Evolutionary conservation across 371 early-diverging fungal species (phyloP).

Genomic region (Rhizomucor miehei): DNA sequence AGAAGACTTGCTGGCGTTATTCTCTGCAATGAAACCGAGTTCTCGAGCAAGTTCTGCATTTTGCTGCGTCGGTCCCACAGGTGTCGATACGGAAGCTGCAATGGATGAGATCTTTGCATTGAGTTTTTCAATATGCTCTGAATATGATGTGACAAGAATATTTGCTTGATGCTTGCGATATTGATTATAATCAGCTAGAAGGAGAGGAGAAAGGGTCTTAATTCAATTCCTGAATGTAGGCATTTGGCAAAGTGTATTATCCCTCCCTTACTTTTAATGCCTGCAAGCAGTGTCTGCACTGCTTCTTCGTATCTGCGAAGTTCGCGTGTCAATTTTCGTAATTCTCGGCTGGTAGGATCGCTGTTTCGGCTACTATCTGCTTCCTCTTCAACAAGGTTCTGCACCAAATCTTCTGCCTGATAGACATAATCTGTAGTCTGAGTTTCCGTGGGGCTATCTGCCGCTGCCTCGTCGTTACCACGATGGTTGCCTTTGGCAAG

Average conservation of each 20-base stretch:
- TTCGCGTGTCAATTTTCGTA: conserved; percentile 30
- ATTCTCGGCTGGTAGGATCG: conserved; percentile 4
- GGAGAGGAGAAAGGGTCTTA: background rate
- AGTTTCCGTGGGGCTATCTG: conserved; percentile 7
- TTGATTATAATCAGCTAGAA: conserved; percentile 53
- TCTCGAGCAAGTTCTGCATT: conserved; percentile 44
- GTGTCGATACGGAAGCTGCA: conserved; percentile 27
- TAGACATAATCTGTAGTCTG: conserved; percentile 33
- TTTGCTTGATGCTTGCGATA: conserved; percentile 53
- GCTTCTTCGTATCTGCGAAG: conserved; percentile 57
- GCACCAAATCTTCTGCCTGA: conserved; percentile 42
- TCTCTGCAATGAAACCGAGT: conserved; percentile 24
- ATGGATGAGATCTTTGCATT: conserved; percentile 31
- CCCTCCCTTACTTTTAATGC: conserved; percentile 57
- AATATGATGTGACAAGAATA: conserved; percentile 39
- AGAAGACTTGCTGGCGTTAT: background rate
- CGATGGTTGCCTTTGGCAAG: conserved; percentile 29
- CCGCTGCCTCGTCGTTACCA: conserved; percentile 5
- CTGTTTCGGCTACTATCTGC: conserved; percentile 5
- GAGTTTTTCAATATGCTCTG: conserved; percentile 49
- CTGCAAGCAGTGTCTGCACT: conserved; percentile 56
- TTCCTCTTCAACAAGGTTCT: conserved; percentile 11
- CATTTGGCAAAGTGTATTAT: background rate
- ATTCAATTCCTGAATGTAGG: background rate
- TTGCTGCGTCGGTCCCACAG: conserved; percentile 31